phyloP scores from a whole-genome alignment of 2,329 filamentous ascomycete species.

The Xylariaceae sp. region DNA sequence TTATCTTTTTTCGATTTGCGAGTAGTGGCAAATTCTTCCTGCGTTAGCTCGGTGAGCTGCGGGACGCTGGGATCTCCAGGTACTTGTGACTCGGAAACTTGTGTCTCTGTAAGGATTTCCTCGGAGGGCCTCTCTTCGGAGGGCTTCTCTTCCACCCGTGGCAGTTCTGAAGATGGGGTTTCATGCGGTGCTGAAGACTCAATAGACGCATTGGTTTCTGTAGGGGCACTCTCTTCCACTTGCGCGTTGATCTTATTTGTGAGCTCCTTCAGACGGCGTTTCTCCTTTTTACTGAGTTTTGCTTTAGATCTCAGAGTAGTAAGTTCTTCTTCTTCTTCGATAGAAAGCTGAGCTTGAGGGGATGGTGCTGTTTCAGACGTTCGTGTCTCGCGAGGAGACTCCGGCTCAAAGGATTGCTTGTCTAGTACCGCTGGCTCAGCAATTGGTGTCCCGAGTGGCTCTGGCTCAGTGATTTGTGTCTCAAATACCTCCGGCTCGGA shows the following conservation, averaged over 20 bases:
- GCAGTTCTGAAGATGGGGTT: not conserved
- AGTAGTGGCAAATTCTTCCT: not conserved
- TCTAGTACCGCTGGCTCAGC: too few relatives aligned
- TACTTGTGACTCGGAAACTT: not conserved
- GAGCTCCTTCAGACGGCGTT: too few relatives aligned
- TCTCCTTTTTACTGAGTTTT: too few relatives aligned
- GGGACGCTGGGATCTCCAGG: not conserved
- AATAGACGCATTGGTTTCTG: not conserved
- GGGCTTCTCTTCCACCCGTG: not conserved
- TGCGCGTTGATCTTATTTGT: not conserved
- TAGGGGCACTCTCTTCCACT: not conserved
- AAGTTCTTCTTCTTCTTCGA: too few relatives aligned
- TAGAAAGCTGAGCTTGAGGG: too few relatives aligned
- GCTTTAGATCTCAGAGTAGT: too few relatives aligned
- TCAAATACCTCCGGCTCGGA: too few relatives aligned
- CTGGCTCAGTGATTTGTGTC: too few relatives aligned
- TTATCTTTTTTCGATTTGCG: conserved; percentile 23
- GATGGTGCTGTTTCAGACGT: too few relatives aligned
- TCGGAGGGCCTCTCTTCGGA: conserved; percentile 1
- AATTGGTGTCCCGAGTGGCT: too few relatives aligned
- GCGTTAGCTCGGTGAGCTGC: not conserved
- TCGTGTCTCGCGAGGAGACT: conserved; percentile 4
- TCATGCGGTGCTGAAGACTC: not conserved
- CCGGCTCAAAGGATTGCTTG: conserved; percentile 2
- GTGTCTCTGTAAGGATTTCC: not conserved